Base-by-base conservation (phyloP, 2,329 filamentous ascomycete species). In the Arthrobotrys iridis region DNA sequence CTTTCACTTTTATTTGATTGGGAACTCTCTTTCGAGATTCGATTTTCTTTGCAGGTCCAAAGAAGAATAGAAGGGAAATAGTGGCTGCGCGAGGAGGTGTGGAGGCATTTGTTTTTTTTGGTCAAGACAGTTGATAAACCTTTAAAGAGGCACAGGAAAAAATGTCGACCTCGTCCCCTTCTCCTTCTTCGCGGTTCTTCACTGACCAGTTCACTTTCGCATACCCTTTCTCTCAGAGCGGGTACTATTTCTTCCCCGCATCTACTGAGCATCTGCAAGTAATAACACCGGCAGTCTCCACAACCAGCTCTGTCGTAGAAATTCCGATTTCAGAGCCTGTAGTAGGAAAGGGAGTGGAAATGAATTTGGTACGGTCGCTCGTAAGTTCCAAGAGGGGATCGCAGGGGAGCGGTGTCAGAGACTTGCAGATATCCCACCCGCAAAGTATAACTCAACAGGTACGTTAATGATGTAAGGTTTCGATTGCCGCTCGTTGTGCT, bases 281-380 rank as follows among this genome's bases (percentile, higher is more conserved):
- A 37, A 37, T 55, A 52, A 13, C 46, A 55, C 30, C 33, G 10
- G 41, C 40, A 18, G 64, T 33, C 41, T 30, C 68, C 33, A 13
- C 50, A 37, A 46, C 24, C 62, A 65, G 22, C 45, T 55, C 50
- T 45, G 26, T 13, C 15, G 24, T 46, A 22, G 43, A 35, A 40
- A 6, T 22, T 15, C 22, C 63, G 24, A 28, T 24, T 41, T 41
- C 59, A n/a, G 41, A 11, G 28, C 62, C 55, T 45, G 68, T 35
- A 52, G 37, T 30, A 46, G 22, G 55, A 40, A 67, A 55, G 43
- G 62, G 28, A 22, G 48, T 46, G 33, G 63, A 60, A 30, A 74
- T 74, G 70, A 74, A 74, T 67, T 55, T 74, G 57, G 70, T 74
- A 24, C 70, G 70, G 70, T 74, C 70, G 62, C 62, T 74, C 37